Evolutionary conservation across 2,329 filamentous ascomycete species (phyloP), one percentile per base, ranked within the genome.

Genomic region (Pseudogymnoascus sp.): DNA sequence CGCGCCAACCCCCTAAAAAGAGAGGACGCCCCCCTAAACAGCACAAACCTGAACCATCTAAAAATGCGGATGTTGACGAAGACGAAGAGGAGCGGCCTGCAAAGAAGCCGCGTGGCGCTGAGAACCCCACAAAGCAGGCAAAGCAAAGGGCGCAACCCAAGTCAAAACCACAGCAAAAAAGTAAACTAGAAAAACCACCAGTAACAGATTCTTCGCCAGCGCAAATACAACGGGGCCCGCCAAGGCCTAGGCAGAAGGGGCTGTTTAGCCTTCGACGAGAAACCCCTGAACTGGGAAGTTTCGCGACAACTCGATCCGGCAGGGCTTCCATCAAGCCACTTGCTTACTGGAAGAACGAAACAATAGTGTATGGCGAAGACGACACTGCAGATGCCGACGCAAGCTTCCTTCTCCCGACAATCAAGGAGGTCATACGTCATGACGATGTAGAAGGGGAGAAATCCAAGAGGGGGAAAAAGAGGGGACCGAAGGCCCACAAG

Each of bases 311-410:
- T 57, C 85, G 90, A 59, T 92, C 87, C 10, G 92, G 90, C 2
- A 83, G 94, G 60, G 82, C 84, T 58, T 90, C 89, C 8, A 85
- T 90, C 63, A 83, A 83, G 62, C 94, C 92, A 0, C 74, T 96
- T 33, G 84, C 89, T 23, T 95, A 82, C 70, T 97, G 92, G 92
- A 85, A 85, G 67, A 91, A 91, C 65, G 92, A 97, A 71, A 82
- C 82, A 59, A 82, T 88, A 52, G 82, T 90, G 19, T 89, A 85
- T 68, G 84, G 86, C 58, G 77, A 81, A 15, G 81, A 83, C 21
- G 82, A 84, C 56, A 72, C 73, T 41, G 75, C 75, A 26, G 80
- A 80, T 75, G 61, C 65, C 59, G 68, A 72, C 35, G 78, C 79
- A n/a, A 77, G 78, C 38, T 86, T 88, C 65, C 75, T 86, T n/a